Evolutionary conservation across 2,329 filamentous ascomycete genomes (phyloP).

Genomic region (Cryphonectria parasitica): DNA sequence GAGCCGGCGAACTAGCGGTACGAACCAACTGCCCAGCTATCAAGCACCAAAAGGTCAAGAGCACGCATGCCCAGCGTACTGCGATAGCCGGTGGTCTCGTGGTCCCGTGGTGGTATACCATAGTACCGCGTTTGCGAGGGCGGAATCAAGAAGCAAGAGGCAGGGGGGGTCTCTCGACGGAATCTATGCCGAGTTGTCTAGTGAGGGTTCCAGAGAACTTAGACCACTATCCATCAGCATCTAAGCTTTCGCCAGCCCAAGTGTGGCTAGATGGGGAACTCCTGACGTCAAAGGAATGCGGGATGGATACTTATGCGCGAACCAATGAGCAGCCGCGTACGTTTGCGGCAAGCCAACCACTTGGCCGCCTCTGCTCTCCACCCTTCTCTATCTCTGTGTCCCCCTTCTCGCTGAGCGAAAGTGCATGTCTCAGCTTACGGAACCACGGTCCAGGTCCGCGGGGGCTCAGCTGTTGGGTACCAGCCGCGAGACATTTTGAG

Average conservation of each 20-base stretch:
- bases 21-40: background rate
- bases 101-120: background rate
- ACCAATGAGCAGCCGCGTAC: slow-evolving; percentile 8
- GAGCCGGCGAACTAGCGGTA: slow-evolving; percentile 4
- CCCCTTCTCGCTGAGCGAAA: background rate
- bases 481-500: slow-evolving; percentile 9
- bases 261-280: background rate
- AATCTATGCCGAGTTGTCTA: background rate
- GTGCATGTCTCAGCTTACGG: slow-evolving; percentile 2
- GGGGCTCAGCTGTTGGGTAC: background rate
- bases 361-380: background rate
- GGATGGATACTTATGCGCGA: slow-evolving; percentile 4
- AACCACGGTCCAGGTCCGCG: background rate
- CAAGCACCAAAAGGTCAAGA: background rate
- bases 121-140: background rate
- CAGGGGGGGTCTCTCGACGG: background rate
- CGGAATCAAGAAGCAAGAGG: slow-evolving; percentile 11
- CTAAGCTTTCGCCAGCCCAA: slow-evolving; percentile 6
- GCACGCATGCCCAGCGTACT: background rate
- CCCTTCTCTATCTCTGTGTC: background rate
- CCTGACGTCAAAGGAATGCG: slow-evolving; percentile 15
- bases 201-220: background rate
- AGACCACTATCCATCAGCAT: background rate
- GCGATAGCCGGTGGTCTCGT: background rate
- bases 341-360: slow-evolving; percentile 11